Percentiles rank a stretch among this genome's conserved stretches.
These are phyloP conservation scores for Penicillium paxilli DNA, from an alignment of 495 filamentous ascomycete genomes.

Conservation along the genomic window DNA sequence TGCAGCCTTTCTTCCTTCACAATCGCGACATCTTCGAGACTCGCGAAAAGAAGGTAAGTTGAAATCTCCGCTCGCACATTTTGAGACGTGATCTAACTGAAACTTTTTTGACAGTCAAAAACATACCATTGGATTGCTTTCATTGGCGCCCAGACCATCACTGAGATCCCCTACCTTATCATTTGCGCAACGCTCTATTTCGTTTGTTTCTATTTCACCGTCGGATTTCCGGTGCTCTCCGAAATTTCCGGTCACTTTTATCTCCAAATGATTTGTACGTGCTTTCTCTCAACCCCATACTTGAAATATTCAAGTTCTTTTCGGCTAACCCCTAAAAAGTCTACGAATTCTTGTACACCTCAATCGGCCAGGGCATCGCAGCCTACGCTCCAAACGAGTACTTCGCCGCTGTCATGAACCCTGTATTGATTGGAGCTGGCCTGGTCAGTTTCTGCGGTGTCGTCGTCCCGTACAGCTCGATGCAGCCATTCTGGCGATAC, in stretches of 20 bases:
- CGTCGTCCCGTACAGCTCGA: conserved; percentile 50
- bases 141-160: conserved; percentile 47
- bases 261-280: conserved; percentile 49
- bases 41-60: conserved; percentile 63
- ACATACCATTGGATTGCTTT: conserved; percentile 49
- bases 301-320: background rate
- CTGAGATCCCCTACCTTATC: conserved; percentile 61
- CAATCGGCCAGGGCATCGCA: conserved; percentile 47
- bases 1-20: conserved; percentile 84
- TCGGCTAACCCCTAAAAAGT: conserved; percentile 14
- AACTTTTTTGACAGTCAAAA: conserved; percentile 51
- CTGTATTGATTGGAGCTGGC: conserved; percentile 48
- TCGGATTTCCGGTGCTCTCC: conserved; percentile 45
- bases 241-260: conserved; percentile 48
- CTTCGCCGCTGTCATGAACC: conserved; percentile 55
- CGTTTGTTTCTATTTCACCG: conserved; percentile 59
- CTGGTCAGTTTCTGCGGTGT: conserved; percentile 58
- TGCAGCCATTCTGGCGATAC: conserved; percentile 59
- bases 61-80: background rate
- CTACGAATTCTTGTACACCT: conserved; percentile 49
- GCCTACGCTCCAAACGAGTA: conserved; percentile 57
- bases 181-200: conserved; percentile 59
- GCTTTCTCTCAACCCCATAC: conserved; percentile 10
- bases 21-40: conserved; percentile 71
- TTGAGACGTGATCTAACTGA: background rate